A percentile compares a stretch with the other conserved stretches of the same genome.
Evolutionary conservation across 768 basidiomycete genomes (phyloP).

Genomic region (Heimioporus sp.): DNA sequence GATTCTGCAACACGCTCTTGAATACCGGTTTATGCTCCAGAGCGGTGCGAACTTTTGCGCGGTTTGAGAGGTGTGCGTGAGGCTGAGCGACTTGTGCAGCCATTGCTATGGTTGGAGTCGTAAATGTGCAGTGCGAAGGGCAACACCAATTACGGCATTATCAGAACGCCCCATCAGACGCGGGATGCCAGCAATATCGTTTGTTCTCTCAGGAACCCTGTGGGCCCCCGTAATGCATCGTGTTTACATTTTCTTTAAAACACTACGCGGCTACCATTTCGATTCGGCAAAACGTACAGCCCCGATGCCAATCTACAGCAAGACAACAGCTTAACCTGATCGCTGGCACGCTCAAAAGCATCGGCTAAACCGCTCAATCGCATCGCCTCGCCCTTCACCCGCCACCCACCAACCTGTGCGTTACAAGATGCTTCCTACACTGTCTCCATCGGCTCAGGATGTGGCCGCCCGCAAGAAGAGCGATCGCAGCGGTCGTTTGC

Average conservation of each 20-base stretch:
- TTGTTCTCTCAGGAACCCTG: too few relatives aligned
- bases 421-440: constrained; percentile 7
- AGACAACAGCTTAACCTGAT: background rate
- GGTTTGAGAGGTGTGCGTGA: constrained; percentile 61
- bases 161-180: too few relatives aligned
- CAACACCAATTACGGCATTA: too few relatives aligned
- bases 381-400: background rate
- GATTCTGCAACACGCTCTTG: constrained; percentile 70
- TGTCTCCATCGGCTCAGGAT: constrained; percentile 1
- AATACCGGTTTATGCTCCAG: constrained; percentile 62
- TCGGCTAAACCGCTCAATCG: background rate
- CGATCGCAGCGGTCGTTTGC: constrained; percentile 22
- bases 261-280: too few relatives aligned
- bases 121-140: too few relatives aligned
- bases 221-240: too few relatives aligned
- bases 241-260: too few relatives aligned
- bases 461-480: constrained; percentile 22
- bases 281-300: too few relatives aligned
- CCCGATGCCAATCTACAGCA: too few relatives aligned
- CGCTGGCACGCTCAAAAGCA: constrained; percentile 3
- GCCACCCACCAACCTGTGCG: background rate
- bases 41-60: constrained; percentile 45
- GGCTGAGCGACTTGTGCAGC: constrained; percentile 48
- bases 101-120: constrained; percentile 26
- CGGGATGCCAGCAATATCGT: too few relatives aligned